Percentiles rank a stretch among this genome's conserved stretches.
phyloP scores from a whole-genome alignment of 2,329 filamentous ascomycete species.

The Trichoderma breve region DNA sequence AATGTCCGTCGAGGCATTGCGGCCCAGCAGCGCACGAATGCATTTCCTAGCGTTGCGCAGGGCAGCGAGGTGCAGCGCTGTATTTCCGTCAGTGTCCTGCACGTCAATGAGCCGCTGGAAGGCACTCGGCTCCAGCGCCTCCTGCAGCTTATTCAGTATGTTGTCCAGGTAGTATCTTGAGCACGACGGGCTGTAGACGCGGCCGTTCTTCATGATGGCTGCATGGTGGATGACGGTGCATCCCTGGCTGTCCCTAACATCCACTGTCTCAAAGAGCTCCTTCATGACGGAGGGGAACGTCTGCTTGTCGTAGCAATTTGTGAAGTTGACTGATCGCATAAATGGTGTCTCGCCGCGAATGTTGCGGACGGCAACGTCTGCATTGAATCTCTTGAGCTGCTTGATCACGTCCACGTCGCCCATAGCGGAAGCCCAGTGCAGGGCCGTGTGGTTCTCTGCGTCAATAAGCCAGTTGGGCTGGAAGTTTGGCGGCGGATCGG shows the following conservation, averaged over 20 bases:
- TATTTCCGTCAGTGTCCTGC: conserved; percentile 85
- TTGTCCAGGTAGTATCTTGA: conserved; percentile 92
- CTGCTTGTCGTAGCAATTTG: conserved; percentile 92
- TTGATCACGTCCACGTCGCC: conserved; percentile 90
- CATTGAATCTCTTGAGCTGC: conserved; percentile 78
- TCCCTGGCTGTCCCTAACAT: conserved; percentile 73
- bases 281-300: conserved; percentile 84
- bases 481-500: conserved; percentile 80
- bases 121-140: conserved; percentile 70
- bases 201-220: conserved; percentile 79
- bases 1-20: conserved; percentile 80
- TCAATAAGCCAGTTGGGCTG: conserved; percentile 92
- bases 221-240: conserved; percentile 94
- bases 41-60: conserved; percentile 87
- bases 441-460: conserved; percentile 83
- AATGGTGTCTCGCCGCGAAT: conserved; percentile 81
- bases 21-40: conserved; percentile 72
- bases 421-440: conserved; percentile 98
- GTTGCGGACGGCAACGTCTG: conserved; percentile 69
- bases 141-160: conserved; percentile 81
- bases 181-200: conserved; percentile 78
- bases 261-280: conserved; percentile 78
- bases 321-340: conserved; percentile 93
- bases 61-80: conserved; percentile 72
- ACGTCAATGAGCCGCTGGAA: conserved; percentile 77